phyloP scores from a whole-genome alignment of 1,139 yeast species.

The Yamadazyma triangularis region DNA sequence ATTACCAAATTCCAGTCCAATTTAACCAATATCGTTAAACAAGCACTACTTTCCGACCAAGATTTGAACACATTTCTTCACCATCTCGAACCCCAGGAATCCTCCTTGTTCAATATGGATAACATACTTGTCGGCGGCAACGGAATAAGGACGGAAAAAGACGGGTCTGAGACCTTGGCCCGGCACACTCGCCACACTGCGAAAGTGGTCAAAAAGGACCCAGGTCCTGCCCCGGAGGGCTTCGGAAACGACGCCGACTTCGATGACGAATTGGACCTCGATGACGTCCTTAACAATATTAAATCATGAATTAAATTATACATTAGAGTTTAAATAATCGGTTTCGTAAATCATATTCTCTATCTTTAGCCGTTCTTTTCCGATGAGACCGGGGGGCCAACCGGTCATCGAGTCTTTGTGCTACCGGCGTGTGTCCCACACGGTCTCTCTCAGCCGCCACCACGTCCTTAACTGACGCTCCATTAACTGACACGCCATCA shows the following conservation, averaged over 20 bases:
- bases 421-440: conserved; percentile 24
- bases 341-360: conserved; percentile 39
- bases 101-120: too few relatives aligned
- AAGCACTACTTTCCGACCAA: too few relatives aligned
- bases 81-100: too few relatives aligned
- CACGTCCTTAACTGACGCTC: conserved; percentile 15
- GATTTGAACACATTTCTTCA: too few relatives aligned
- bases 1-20: conserved; percentile 22
- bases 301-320: conserved; percentile 15
- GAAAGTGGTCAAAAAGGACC: too few relatives aligned
- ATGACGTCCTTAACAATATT: too few relatives aligned
- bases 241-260: conserved; percentile 30
- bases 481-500: conserved; percentile 22
- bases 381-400: conserved; percentile 31
- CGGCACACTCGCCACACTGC: too few relatives aligned
- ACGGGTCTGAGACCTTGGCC: too few relatives aligned
- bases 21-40: conserved; percentile 21
- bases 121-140: too few relatives aligned
- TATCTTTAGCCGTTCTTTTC: conserved; percentile 43
- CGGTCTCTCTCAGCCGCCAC: conserved; percentile 29
- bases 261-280: conserved; percentile 17
- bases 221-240: too few relatives aligned
- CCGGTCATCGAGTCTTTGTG: conserved; percentile 33
- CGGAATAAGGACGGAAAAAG: too few relatives aligned
- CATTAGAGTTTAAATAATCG: conserved; percentile 33